Evolutionary conservation across 2,329 filamentous ascomycete species (phyloP), one percentile per base, ranked within the genome.

Genomic region (Tolypocladium ovalisporum): DNA sequence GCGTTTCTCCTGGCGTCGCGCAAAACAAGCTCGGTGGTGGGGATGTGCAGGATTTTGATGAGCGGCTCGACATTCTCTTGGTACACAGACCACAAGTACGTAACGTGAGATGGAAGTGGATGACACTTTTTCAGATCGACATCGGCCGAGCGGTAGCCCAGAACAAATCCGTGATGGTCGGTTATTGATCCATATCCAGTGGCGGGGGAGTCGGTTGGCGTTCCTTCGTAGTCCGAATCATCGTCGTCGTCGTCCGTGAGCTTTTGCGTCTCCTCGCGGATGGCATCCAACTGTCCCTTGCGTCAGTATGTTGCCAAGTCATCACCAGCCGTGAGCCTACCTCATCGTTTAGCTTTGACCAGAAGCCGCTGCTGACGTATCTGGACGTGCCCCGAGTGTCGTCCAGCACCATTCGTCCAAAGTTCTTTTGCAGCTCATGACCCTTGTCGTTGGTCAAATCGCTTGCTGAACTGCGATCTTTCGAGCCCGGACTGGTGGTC

Each of bases 281-380:
- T 72, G 5, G 70, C 66, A 56, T 73, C 68, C 54, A 74, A 66
- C 71, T 74, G 37, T 5, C 54, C 40, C 17, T 5, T 7, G 17
- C 6, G 27, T 51, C 17, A 51, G 47, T 51, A 7, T n/a, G 5
- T 32, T 8, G 27, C 47, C 29, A n/a, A 19, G 15, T 19, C 9
- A 9, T 51, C 47, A 9, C 27, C 47, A 32, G 27, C 4, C 47
- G 27, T 34, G 47, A 24, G 63, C 73, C 56, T 70, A 86, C 85
- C 77, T 91, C 87, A 56, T 90, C 88, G 59, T 85, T 88, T 55
- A 92, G 76, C 60, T 82, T 88, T 24, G 86, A 83, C 87, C 87
- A 90, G 65, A 91, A 89, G 8, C 82, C 86, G 68, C 84, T 89
- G 72, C 86, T 89, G 62, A 92, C 83, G 67, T 91, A 92, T 67